These are phyloP conservation scores for Plasmodium adleri DNA, from an alignment of 169 alveolate genomes.

Conservation along the genomic window DNA sequence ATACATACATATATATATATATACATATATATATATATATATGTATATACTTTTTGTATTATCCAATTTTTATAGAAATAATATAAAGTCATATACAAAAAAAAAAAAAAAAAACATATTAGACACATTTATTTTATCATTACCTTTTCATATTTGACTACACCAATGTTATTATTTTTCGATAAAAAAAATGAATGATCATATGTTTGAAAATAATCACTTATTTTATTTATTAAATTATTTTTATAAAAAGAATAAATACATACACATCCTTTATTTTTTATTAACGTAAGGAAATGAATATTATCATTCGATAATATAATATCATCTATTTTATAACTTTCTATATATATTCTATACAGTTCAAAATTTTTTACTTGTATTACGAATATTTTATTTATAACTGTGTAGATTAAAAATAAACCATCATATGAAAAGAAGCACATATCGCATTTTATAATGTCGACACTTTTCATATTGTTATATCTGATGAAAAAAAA, in stretches of 20 bases:
- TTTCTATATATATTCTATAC: conserved; percentile 19
- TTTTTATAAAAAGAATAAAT: conserved; percentile 29
- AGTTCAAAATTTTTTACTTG: conserved; percentile 5
- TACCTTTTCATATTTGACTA: conserved; percentile 44
- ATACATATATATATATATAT: not conserved
- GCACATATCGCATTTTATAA: conserved; percentile 17
- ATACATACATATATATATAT: not conserved
- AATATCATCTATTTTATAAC: conserved; percentile 32
- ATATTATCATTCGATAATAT: conserved; percentile 27
- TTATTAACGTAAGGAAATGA: conserved; percentile 36
- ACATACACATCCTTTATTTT: conserved; percentile 27
- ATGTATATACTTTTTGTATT: not conserved
- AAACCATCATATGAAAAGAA: conserved; percentile 46
- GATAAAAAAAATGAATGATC: conserved; percentile 17
- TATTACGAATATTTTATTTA: conserved; percentile 26
- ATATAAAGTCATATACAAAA: not conserved
- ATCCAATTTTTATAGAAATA: too few species aligned
- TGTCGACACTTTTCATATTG: conserved; percentile 10
- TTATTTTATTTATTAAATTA: conserved; percentile 8
- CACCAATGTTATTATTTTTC: conserved; percentile 10
- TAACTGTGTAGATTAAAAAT: conserved; percentile 30
- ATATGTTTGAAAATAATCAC: conserved; percentile 28
- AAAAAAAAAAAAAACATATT: not conserved
- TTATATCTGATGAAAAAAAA: too few species aligned
- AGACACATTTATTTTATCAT: not conserved